These are phyloP conservation scores for Fistulifera pelliculosa DNA, from an alignment of 108 stramenopile genomes.

Conservation along the genomic window DNA sequence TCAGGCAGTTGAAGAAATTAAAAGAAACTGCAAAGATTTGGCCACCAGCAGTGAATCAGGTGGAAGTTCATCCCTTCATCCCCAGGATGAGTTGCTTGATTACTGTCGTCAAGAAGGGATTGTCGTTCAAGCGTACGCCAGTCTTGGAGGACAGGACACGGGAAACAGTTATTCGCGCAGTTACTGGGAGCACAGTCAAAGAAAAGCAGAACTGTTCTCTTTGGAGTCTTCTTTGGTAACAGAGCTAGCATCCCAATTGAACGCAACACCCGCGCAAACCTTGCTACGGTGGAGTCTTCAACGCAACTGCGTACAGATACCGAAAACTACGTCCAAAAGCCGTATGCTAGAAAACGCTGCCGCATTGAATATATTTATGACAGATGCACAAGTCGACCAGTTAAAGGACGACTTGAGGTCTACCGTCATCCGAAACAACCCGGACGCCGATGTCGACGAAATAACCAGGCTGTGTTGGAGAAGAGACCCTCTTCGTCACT, in stretches of 20 bases:
- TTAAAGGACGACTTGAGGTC: background rate
- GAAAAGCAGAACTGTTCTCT: constrained; percentile 10
- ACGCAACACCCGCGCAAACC: constrained; percentile 51
- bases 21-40: constrained; percentile 47
- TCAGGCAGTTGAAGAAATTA: constrained; percentile 36
- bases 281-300: constrained; percentile 60
- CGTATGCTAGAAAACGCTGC: constrained; percentile 54
- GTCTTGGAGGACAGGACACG: constrained; percentile 77
- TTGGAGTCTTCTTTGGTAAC: constrained; percentile 33
- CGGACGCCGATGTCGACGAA: constrained; percentile 15
- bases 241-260: constrained; percentile 27
- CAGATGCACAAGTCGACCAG: constrained; percentile 11
- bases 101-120: constrained; percentile 68
- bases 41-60: constrained; percentile 81
- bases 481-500: constrained; percentile 47
- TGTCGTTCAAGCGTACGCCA: constrained; percentile 61
- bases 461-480: constrained; percentile 60
- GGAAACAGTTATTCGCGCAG: constrained; percentile 35
- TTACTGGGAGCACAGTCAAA: constrained; percentile 9
- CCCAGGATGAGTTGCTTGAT: constrained; percentile 51
- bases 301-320: constrained; percentile 41
- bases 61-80: constrained; percentile 78
- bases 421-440: constrained; percentile 7
- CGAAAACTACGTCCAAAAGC: constrained; percentile 34
- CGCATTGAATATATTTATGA: constrained; percentile 29